Conservation (phyloP, 2,329 filamentous ascomycete genomes). For the Diaporthe capsici region DNA sequence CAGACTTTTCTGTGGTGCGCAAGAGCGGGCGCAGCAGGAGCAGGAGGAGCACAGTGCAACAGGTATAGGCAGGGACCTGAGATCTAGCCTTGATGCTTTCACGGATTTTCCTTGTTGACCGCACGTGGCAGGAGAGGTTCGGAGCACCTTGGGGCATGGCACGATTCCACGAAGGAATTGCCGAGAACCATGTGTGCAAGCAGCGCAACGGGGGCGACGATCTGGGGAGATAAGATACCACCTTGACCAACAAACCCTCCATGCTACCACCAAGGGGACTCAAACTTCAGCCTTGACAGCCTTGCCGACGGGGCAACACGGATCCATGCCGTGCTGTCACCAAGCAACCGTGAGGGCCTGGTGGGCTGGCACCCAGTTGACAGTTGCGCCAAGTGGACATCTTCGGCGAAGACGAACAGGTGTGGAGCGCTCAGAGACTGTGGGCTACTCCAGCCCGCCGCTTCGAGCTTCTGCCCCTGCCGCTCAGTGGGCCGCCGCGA, state of each 20-base stretch:
- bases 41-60: conserved; percentile 19
- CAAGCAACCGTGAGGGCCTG: conserved; percentile 23
- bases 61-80: conserved; percentile 2
- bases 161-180: conserved; percentile 30
- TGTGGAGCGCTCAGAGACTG: conserved; percentile 34
- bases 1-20: conserved; percentile 23
- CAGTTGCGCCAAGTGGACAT: conserved; percentile 28
- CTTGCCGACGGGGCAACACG: conserved; percentile 30
- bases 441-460: conserved; percentile 17
- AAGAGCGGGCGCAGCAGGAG: conserved; percentile 1
- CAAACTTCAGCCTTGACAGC: conserved; percentile 27
- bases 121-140: conserved; percentile 33
- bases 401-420: conserved; percentile 39
- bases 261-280: conserved; percentile 13
- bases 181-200: conserved; percentile 27
- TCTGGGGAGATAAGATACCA: conserved; percentile 28
- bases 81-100: neutral
- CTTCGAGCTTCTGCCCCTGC: conserved; percentile 28
- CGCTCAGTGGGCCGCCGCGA: conserved; percentile 31
- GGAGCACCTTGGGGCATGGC: conserved; percentile 6
- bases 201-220: conserved; percentile 21
- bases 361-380: conserved; percentile 24
- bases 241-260: neutral
- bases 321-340: conserved; percentile 29
- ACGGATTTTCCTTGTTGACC: conserved; percentile 15